Conservation (phyloP, 495 filamentous ascomycete species). For the Cetradonia linearis region DNA sequence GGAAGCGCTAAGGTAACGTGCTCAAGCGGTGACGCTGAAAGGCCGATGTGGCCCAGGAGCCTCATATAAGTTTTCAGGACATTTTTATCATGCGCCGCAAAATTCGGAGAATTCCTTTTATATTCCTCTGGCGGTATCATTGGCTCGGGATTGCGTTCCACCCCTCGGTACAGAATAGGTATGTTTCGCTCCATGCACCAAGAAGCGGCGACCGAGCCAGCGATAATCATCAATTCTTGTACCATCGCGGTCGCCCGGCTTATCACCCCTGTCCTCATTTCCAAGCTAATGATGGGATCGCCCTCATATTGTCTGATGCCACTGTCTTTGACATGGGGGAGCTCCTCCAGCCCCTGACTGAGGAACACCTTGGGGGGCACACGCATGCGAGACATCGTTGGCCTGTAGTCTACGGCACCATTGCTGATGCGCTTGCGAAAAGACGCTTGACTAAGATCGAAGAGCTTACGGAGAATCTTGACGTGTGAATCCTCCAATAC, state of each 20-base stretch:
- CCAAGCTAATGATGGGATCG: constrained; percentile 17
- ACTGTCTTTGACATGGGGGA: background rate
- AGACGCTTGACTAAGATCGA: constrained; percentile 13
- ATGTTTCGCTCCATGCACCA: constrained; percentile 71
- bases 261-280: constrained; percentile 5
- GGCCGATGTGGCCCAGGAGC: constrained; percentile 42
- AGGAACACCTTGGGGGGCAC: constrained; percentile 3
- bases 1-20: constrained; percentile 54
- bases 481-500: constrained; percentile 11
- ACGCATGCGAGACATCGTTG: background rate
- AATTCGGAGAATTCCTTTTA: constrained; percentile 5
- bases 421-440: constrained; percentile 3
- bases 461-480: constrained; percentile 12
- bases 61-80: constrained; percentile 31
- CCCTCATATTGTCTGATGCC: constrained; percentile 5
- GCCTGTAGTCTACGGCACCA: background rate
- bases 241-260: constrained; percentile 34
- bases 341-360: background rate
- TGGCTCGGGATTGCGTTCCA: constrained; percentile 49
- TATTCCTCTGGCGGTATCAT: constrained; percentile 24
- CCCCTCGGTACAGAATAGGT: constrained; percentile 65
- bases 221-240: constrained; percentile 65
- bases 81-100: constrained; percentile 15
- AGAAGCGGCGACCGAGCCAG: constrained; percentile 56
- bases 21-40: constrained; percentile 41